Evolutionary conservation across 2,329 filamentous ascomycete species (phyloP), one percentile per base, ranked within the genome.

Genomic region (Colletotrichum melonis): DNA sequence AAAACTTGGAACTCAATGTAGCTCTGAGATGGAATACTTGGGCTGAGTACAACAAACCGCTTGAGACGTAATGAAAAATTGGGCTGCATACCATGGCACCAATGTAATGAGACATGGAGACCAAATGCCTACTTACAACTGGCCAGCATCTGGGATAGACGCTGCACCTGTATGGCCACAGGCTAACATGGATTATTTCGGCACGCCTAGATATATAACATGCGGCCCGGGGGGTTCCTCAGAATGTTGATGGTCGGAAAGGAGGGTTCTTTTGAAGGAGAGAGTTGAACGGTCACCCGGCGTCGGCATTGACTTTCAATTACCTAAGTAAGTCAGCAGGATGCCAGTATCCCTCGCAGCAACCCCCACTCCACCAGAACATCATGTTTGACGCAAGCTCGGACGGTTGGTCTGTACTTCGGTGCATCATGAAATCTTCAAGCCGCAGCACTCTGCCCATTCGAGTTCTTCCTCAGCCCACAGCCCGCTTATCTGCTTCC

Each of bases 371-470:
- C 24, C 26, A 22, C 63, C 63, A 14, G 12, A 16, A n/a, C 35
- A 28, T 8, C 42, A 54, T 24, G 19, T 54, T 54, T 30, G 63
- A 65, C 63, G 24, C 35, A 16, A 57, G 32, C 58, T 69, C 52
- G 32, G 66, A 14, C 66, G 22, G 46, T 52, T 56, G 12, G 57
- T 16, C 57, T 35, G 49, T 24, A 46, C 66, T 57, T 56, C 58
- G 58, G 49, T 57, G 52, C 66, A 69, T 49, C 58, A 28, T 42
- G 22, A 49, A 26, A 26, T 66, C 7, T 26, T 65, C 66, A 24
- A 68, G 57, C 56, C 28, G 49, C 32, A 52, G 30, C 55, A 19
- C 38, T 62, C 42, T 42, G 30, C 49, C 55, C 32, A 12, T 42
- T 32, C 42, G 42, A 62, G 35, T n/a, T 16, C 38, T 11, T 19